Evolutionary conservation across 306 rosid species (phyloP).

Genomic region (Ziziphus jujuba): DNA sequence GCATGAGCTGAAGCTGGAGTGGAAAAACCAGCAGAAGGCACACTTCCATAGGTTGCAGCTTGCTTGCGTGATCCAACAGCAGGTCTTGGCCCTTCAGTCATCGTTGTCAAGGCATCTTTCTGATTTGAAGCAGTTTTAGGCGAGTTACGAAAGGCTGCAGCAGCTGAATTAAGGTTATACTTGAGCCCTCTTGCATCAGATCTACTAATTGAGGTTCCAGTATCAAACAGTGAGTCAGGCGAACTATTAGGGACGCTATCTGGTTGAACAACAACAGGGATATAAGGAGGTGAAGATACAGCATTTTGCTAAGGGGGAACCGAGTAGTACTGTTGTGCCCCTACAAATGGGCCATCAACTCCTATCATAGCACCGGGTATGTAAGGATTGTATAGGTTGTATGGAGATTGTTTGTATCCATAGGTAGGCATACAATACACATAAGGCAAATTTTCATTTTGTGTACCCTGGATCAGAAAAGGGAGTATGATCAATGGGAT

Average conservation of each 20-base stretch:
- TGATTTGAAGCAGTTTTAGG: constrained; percentile 50
- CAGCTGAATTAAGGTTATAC: constrained; percentile 53
- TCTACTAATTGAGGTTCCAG: constrained; percentile 54
- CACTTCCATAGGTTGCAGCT: no score
- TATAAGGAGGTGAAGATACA: constrained; percentile 63
- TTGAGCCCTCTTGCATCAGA: constrained; percentile 67
- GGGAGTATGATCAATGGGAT: constrained; percentile 13
- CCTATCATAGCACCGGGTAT: constrained; percentile 90
- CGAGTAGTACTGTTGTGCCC: constrained; percentile 68
- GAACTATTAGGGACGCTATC: constrained; percentile 52
- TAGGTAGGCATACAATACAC: constrained; percentile 80
- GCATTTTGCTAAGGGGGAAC: constrained; percentile 63
- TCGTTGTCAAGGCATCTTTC: no score
- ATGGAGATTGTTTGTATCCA: constrained; percentile 96
- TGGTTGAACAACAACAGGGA: constrained; percentile 65
- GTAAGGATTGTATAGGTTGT: constrained; percentile 95
- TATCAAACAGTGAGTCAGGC: constrained; percentile 45
- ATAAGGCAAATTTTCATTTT: constrained; percentile 75
- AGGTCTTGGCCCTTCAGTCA: no score
- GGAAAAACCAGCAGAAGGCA: constrained; percentile 55
- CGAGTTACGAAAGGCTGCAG: constrained; percentile 58
- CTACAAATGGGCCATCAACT: no score
- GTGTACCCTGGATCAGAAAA: constrained; percentile 61
- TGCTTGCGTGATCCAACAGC: no score
- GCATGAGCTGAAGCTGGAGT: constrained; percentile 50